Conservation (phyloP, 2,329 filamentous ascomycete species). For the Orbilia ellipsospora region DNA sequence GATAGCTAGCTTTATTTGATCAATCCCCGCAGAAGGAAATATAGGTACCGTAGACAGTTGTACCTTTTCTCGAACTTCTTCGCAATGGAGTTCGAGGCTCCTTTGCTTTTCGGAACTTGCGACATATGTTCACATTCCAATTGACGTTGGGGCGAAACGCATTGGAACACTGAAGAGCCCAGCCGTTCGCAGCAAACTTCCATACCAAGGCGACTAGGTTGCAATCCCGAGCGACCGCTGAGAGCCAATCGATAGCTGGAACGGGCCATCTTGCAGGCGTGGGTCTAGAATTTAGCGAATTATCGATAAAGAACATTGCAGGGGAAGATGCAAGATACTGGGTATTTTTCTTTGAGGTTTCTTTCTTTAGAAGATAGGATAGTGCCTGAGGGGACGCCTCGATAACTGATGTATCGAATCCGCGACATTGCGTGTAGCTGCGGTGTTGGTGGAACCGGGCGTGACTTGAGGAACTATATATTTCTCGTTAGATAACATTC, state of each 20-base stretch:
- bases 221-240: slow-evolving; percentile 32
- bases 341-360: slow-evolving; percentile 19
- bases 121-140: slow-evolving; percentile 29
- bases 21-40: slow-evolving; percentile 1
- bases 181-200: slow-evolving; percentile 54
- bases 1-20: slow-evolving; percentile 18
- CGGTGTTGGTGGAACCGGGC: background rate
- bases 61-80: slow-evolving; percentile 21
- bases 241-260: slow-evolving; percentile 42
- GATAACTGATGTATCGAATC: background rate
- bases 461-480: no score
- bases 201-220: slow-evolving; percentile 42
- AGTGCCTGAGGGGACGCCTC: slow-evolving; percentile 13
- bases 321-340: slow-evolving; percentile 45
- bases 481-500: no score
- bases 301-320: slow-evolving; percentile 43
- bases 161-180: slow-evolving; percentile 14
- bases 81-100: slow-evolving; percentile 33
- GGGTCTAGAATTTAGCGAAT: slow-evolving; percentile 43
- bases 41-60: slow-evolving; percentile 14
- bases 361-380: slow-evolving; percentile 46
- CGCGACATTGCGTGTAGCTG: background rate
- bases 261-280: slow-evolving; percentile 31
- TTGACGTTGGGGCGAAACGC: slow-evolving; percentile 51
- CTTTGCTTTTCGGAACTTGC: slow-evolving; percentile 25